These are phyloP conservation scores for Erythrophleum fordii DNA, from an alignment of 306 rosid genomes.

Conservation along the genomic window DNA sequence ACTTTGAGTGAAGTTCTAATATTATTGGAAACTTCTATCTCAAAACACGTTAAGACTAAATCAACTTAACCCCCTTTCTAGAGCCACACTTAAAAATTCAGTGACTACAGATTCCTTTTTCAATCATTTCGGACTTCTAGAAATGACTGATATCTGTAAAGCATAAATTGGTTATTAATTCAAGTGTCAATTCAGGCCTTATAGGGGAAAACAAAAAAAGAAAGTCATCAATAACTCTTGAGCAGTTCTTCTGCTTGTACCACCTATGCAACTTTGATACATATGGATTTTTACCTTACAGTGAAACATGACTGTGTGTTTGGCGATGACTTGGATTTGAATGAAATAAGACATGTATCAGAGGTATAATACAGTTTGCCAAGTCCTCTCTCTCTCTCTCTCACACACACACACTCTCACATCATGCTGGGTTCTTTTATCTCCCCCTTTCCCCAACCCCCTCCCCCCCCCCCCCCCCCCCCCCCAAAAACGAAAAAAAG, in stretches of 20 bases:
- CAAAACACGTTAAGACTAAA: neutral
- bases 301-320: conserved; percentile 96
- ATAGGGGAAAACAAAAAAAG: neutral
- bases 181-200: neutral
- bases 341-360: conserved; percentile 79
- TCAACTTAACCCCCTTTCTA: neutral
- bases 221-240: conserved; percentile 19
- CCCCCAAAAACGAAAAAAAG: neutral
- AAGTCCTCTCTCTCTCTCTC: neutral
- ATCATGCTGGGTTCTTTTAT: neutral
- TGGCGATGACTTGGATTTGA: conserved; percentile 89
- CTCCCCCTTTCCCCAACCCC: neutral
- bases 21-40: neutral
- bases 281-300: conserved; percentile 55
- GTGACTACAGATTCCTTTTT: neutral
- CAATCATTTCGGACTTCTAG: conserved; percentile 14
- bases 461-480: neutral
- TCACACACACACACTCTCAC: neutral
- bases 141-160: neutral
- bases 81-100: conserved; percentile 1
- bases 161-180: neutral
- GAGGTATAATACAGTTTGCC: conserved; percentile 52
- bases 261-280: conserved; percentile 26
- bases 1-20: neutral
- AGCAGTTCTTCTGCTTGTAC: conserved; percentile 10